Base-by-base conservation (phyloP, 768 basidiomycete species). In the Psilocybe cyanescens region DNA sequence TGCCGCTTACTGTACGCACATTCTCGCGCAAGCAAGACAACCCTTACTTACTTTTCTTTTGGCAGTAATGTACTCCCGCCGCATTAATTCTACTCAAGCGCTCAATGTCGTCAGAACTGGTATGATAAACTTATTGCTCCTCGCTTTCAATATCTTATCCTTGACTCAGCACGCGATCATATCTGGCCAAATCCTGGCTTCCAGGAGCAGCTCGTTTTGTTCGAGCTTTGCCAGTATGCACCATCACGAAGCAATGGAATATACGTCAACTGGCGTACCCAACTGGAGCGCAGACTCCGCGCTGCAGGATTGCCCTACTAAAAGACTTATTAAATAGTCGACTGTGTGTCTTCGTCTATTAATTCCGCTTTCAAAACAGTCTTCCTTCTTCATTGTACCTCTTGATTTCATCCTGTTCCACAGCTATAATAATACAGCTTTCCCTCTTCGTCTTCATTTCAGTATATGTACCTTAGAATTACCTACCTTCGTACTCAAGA, bases 181-280 rank as follows among this genome's bases (percentile, higher is more conserved):
- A 89, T 91, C 55, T 91, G 90, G 89, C 83, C 86, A 62, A 89
- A 86, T 63, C 83, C 88, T n/a, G 90, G 90, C 47, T 91, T 92
- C 73, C 86, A 89, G 59, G 88, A 91, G 75, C 90, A 92, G 66
- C 82, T 92, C 29, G 86, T 90, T 35, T 76, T 92, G 50, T 92
- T 90, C 58, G 88, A 88, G 68, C 78, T 91, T 33, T 92, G 90
- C 71, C 79, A 81, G 71, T 92, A 91, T 62, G 78, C 78, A 28
- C 89, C 90, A 11, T 79, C 79, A 19, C 82, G 81, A 3, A 67
- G 77, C 14, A 84, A 86, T 65, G 88, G 88, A 7, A 85, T 89
- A 63, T 92, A 92, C 68, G 69, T 74, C 55, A 86, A 81, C 53
- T 91, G 90, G 90, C 83, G 86, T 60, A 72, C 79, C 53, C 80